Percentiles rank a stretch among this genome's conserved stretches.
phyloP scores from a whole-genome alignment of 176 grass and related monocot genomes.

The Carex cristatella region DNA sequence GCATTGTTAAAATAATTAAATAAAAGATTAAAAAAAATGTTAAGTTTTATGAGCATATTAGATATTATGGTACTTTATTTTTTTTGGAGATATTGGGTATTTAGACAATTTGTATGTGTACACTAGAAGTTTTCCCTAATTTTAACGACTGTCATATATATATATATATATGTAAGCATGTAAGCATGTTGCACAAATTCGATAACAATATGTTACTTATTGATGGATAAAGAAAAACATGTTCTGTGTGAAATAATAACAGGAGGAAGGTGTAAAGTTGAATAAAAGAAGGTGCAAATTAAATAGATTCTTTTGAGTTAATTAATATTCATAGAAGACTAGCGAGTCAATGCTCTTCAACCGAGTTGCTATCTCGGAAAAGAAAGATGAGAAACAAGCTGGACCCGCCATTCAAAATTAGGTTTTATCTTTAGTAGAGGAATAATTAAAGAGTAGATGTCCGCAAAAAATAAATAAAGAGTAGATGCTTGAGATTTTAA shows the following conservation, averaged over 20 bases:
- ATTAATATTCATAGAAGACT: not conserved
- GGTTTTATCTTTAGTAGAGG: not conserved
- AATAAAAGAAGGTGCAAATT: not conserved
- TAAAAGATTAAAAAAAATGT: too few relatives aligned
- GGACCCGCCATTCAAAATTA: not conserved
- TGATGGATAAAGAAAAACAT: too few relatives aligned
- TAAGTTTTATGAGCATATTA: too few relatives aligned
- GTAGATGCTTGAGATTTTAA: not conserved
- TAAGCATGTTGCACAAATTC: too few relatives aligned
- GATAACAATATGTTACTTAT: too few relatives aligned
- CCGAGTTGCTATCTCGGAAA: not conserved
- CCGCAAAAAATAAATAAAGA: not conserved
- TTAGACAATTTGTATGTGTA: too few relatives aligned
- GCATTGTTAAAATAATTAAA: too few relatives aligned
- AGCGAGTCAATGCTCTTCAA: not conserved
- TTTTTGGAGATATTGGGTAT: too few relatives aligned
- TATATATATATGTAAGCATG: too few relatives aligned
- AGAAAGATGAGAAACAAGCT: not conserved
- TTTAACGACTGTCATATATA: too few relatives aligned
- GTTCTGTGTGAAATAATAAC: not conserved
- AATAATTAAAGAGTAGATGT: not conserved
- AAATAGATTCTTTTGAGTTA: not conserved
- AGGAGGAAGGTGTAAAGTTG: not conserved
- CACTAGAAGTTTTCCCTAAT: too few relatives aligned
- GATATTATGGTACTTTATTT: too few relatives aligned